Conservation (phyloP, 257 asterid genomes). For the Petrea volubilis region DNA sequence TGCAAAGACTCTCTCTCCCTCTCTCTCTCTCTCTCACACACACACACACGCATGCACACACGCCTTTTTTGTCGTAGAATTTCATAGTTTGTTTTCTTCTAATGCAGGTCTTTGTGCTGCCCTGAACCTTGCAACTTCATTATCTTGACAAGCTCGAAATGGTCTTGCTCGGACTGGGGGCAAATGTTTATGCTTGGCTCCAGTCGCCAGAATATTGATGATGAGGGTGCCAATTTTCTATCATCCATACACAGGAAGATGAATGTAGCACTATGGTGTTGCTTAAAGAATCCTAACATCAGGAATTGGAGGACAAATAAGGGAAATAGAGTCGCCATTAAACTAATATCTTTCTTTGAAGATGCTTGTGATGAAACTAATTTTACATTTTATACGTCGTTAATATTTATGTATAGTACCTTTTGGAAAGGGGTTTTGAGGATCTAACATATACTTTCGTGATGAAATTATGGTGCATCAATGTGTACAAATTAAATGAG, state of each 20-base stretch:
- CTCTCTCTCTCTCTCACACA: background rate
- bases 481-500: too few relatives aligned
- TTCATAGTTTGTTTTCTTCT: background rate
- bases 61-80: background rate
- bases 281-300: background rate
- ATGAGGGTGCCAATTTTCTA: background rate
- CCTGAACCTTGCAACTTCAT: background rate
- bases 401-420: too few relatives aligned
- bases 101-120: too few relatives aligned
- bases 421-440: too few relatives aligned
- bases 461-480: too few relatives aligned
- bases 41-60: too few relatives aligned
- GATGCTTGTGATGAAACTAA: too few relatives aligned
- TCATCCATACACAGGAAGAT: background rate
- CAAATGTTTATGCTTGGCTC: background rate
- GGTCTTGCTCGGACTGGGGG: background rate
- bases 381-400: too few relatives aligned
- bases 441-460: too few relatives aligned
- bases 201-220: background rate
- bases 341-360: too few relatives aligned
- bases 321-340: too few relatives aligned
- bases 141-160: background rate
- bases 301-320: background rate
- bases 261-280: constrained; percentile 1
- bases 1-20: too few relatives aligned